Conservation (phyloP, 257 asterid genomes). For the Orobanche coerulescens region DNA sequence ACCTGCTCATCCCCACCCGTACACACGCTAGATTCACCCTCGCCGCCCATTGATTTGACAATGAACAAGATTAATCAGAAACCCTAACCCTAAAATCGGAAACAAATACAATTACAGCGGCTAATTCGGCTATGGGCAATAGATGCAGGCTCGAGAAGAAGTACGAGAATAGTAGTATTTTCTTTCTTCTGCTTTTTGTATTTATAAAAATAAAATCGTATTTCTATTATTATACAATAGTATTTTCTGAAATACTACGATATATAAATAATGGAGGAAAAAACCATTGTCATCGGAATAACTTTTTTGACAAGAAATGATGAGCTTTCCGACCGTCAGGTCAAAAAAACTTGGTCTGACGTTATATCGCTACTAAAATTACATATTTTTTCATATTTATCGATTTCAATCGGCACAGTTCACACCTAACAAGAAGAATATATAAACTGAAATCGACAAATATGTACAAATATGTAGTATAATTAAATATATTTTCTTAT, state of each 20-base stretch:
- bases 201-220: too few relatives aligned
- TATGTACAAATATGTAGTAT: too few relatives aligned
- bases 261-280: background rate
- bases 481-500: too few relatives aligned
- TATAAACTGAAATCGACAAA: too few relatives aligned
- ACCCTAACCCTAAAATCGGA: conserved; percentile 10
- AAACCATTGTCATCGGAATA: background rate
- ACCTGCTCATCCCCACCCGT: conserved; percentile 25
- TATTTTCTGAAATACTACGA: background rate
- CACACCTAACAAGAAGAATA: too few relatives aligned
- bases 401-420: too few relatives aligned
- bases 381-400: too few relatives aligned
- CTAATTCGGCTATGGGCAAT: conserved; percentile 17
- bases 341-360: too few relatives aligned
- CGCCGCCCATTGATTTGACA: conserved; percentile 30
- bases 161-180: too few relatives aligned
- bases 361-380: too few relatives aligned
- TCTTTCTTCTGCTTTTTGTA: too few relatives aligned
- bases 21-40: conserved; percentile 27
- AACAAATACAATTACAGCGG: conserved; percentile 21
- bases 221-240: background rate
- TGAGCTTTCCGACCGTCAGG: background rate
- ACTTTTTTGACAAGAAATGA: conserved; percentile 19
- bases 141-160: background rate
- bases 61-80: background rate